Base-by-base conservation (phyloP, 257 asterid species). In the Scutellaria baicalensis region DNA sequence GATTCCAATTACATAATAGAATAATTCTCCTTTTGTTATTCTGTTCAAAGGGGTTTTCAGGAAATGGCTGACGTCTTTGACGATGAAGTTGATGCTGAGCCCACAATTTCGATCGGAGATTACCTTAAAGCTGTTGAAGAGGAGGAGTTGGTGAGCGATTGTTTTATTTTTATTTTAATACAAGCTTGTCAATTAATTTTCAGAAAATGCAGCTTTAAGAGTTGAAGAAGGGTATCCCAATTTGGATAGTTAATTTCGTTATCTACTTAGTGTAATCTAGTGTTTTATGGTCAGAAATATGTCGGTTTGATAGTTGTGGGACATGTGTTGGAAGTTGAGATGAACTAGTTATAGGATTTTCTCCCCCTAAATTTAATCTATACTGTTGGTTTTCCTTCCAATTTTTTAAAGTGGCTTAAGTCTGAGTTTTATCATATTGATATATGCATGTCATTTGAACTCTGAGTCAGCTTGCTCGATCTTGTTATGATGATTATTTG, bases 61-160 rank as follows among this genome's bases (percentile, higher is more conserved):
- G 49, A 69, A 87, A 21, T 36, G 48, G 14, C 51, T 18, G 66
- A 69, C 48, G 66, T 17, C 49, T n/a, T 81, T 51, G 89, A 81
- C 54, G 86, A 81, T 55, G 96, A 81, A 52, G 69, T 39, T 49
- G 93, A 81, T 65, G 73, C 42, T n/a, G 93, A 86, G 59, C 81
- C 84, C 20, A 89, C 93, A 79, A 77, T 89, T 74, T 81, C 96
- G 44, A 84, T 86, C 49, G 81, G 73, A 20, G 96, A 84, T 68
- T 84, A 86, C 79, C 88, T 86, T 21, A 69, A 84, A 62, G 91
- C 84, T 59, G 87, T 86, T 45, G 96, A 89, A 83, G 88, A 89
- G 35, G 92, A 84, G 78, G 94, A 86, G 64, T 84, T 86, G 82
- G 96, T 89, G 68, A 79, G 77, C 21, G 4, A 13, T 4, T 45